Evolutionary conservation across 2,329 filamentous ascomycete genomes (phyloP), one percentile per base, ranked within the genome.

Genomic region (Cordyceps javanica): DNA sequence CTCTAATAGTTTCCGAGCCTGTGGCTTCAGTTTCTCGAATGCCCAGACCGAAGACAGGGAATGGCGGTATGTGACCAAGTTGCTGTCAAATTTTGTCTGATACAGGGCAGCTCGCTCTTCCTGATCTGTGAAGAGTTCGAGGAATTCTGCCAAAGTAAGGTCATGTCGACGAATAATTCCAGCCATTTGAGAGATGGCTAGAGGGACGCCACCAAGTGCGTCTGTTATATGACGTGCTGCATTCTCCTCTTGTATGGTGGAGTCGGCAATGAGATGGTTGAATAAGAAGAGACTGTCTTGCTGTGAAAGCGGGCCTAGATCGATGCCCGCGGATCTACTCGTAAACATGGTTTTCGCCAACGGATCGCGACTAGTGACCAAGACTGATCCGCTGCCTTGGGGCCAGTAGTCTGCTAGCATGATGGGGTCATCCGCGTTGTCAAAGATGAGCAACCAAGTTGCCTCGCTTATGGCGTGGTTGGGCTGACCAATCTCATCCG

Each of bases 141-240:
- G 32, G 25, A 59, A 59, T 19, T 58, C 39, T 6, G 11, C n/a
- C 28, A 34, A 11, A 21, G 57, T 59, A 8, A 55, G 38, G 36
- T 56, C 45, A n/a, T 59, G 57, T 8, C 52, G 51, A 28, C 52
- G 57, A 21, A 59, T 59, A 28, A 59, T 45, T 13, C 52, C 52
- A 2, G 57, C 52, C 57, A 59, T 48, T 36, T 55, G 57, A 3
- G 51, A 59, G 14, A 59, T 59, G 8, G 57, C 57, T n/a, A 59
- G 28, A 34, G 57, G 57, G 19, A 59, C 19, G 13, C 57, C 57
- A 10, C 57, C 57, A 36, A 59, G 50, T 4, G 41, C 44, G 11
- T 50, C n/a, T 11, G 41, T 55, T 34, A 59, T 55, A 8, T 42
- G 26, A 2, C 23, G 10, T 16, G 39, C 25, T 16, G 51, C n/a